phyloP scores from a whole-genome alignment of 176 grass and related monocot species.

The Avena sativa region DNA sequence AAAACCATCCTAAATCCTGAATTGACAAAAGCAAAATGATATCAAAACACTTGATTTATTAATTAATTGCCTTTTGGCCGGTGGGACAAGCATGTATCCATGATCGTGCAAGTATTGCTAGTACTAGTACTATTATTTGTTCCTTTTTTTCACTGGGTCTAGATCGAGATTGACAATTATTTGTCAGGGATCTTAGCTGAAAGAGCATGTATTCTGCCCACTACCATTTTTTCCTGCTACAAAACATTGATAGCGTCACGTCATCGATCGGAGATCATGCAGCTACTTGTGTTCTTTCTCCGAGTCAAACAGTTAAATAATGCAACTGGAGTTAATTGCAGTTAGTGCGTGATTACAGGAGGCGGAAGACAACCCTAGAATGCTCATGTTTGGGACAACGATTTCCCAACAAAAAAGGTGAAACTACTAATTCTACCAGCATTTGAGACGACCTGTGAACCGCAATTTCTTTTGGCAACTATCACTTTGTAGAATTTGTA shows the following conservation, averaged over 20 bases:
- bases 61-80: constrained; percentile 27
- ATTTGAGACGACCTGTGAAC: not conserved
- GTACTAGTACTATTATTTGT: not conserved
- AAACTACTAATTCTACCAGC: not conserved
- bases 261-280: not conserved
- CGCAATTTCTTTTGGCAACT: not conserved
- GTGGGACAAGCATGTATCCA: constrained; percentile 11
- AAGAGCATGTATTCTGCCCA: constrained; percentile 29
- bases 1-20: not conserved
- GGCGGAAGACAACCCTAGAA: not conserved
- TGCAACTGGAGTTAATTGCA: constrained; percentile 27
- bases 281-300: constrained; percentile 32
- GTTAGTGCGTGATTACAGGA: constrained; percentile 30
- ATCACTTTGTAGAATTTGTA: not conserved
- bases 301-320: constrained; percentile 52
- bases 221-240: constrained; percentile 28
- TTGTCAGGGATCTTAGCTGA: constrained; percentile 35
- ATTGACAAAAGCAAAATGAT: not conserved
- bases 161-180: constrained; percentile 34
- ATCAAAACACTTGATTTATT: not conserved
- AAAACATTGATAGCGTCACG: constrained; percentile 44
- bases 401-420: too few species aligned
- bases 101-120: constrained; percentile 9
- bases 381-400: too few species aligned
- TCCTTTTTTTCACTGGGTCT: not conserved